These are phyloP conservation scores for Candida arabinofermentans DNA, from an alignment of 805 yeast species.

Conservation along the genomic window DNA sequence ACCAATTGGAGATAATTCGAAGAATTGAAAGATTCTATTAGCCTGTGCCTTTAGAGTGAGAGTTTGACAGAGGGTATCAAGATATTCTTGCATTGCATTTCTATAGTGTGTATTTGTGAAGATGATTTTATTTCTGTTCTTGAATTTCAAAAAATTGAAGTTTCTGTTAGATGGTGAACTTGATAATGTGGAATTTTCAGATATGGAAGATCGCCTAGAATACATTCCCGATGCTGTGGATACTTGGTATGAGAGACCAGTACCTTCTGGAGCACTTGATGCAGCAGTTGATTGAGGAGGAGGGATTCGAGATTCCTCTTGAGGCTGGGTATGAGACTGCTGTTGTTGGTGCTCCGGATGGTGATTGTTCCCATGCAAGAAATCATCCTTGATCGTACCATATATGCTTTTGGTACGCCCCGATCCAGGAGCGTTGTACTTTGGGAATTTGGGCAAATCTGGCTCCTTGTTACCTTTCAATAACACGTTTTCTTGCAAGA, in stretches of 20 bases:
- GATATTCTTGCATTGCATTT: conserved; percentile 58
- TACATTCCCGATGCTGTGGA: no score
- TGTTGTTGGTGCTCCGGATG: no score
- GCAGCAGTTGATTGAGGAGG: not conserved
- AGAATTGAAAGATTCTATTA: conserved; percentile 76
- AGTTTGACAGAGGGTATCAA: conserved; percentile 54
- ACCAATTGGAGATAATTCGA: conserved; percentile 87
- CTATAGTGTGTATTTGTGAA: conserved; percentile 32
- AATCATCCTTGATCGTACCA: conserved; percentile 3
- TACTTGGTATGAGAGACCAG: no score
- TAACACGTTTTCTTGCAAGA: conserved; percentile 38
- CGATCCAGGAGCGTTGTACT: conserved; percentile 19
- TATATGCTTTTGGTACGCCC: not conserved
- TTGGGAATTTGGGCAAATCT: conserved; percentile 37
- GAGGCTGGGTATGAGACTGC: no score
- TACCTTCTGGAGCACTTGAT: no score
- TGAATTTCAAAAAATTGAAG: not conserved
- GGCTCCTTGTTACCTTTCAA: conserved; percentile 20
- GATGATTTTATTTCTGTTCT: conserved; percentile 2
- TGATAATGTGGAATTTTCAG: no score
- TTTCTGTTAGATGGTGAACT: conserved; percentile 2
- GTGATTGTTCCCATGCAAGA: not conserved
- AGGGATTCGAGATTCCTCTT: no score
- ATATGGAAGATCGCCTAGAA: no score
- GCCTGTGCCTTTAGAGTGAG: conserved; percentile 76